Percentiles rank a stretch among this genome's conserved stretches.
These are phyloP conservation scores for Gaultheria prostrata DNA, from an alignment of 148 eudicot genomes.

Conservation along the genomic window DNA sequence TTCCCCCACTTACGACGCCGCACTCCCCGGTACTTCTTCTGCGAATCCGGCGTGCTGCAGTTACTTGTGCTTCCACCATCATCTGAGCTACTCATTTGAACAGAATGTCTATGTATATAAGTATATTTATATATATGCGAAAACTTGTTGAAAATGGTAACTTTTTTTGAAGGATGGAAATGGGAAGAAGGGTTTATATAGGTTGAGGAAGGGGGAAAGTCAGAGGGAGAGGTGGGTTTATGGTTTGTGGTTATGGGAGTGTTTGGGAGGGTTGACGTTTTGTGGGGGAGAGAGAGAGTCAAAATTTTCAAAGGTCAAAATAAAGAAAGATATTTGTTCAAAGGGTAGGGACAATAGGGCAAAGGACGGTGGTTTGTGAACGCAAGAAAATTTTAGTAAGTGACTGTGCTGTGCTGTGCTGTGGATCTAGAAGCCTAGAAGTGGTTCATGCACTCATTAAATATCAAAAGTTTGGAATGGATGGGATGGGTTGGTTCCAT, in stretches of 20 bases:
- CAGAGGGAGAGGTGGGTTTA: neutral
- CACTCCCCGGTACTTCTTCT: slow-evolving; percentile 27
- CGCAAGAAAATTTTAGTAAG: neutral
- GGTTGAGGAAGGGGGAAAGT: slow-evolving; percentile 25
- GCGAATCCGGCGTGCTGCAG: neutral
- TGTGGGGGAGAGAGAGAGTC: neutral
- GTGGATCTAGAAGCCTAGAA: too few relatives aligned
- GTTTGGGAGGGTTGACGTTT: slow-evolving; percentile 1
- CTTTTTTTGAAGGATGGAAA: neutral
- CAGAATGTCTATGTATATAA: too few relatives aligned
- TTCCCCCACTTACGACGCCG: slow-evolving; percentile 45
- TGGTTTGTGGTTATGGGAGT: neutral
- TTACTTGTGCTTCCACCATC: neutral
- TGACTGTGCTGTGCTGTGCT: neutral
- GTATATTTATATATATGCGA: too few relatives aligned
- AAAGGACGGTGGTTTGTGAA: slow-evolving; percentile 10
- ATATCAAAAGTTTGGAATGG: neutral
- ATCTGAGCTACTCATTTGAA: neutral
- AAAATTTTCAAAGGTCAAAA: slow-evolving; percentile 20
- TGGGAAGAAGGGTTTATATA: slow-evolving; percentile 1
- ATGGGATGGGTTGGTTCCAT: neutral
- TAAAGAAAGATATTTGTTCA: neutral
- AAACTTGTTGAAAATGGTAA: neutral
- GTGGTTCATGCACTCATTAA: neutral
- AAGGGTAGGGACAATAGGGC: neutral